Conservation (phyloP, 257 asterid species). For the Solanum pennellii region DNA sequence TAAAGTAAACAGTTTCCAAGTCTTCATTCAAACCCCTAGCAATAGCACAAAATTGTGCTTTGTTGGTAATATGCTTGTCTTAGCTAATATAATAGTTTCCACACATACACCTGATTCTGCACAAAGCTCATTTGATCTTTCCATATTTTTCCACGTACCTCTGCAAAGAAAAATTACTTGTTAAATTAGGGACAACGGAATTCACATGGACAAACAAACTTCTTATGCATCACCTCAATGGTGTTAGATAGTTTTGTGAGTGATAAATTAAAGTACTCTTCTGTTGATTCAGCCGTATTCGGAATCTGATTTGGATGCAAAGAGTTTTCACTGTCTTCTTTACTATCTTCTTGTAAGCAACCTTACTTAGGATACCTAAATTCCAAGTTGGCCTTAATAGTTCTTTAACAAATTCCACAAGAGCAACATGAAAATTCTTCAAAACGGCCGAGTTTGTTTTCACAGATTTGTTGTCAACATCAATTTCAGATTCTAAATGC, state of each 20-base stretch:
- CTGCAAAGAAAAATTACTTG: slow-evolving; percentile 51
- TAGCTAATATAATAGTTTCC: background rate
- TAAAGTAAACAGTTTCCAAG: background rate
- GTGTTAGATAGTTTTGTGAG: slow-evolving; percentile 54
- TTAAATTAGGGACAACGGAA: background rate
- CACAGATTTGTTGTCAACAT: slow-evolving; percentile 13
- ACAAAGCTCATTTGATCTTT: slow-evolving; percentile 15
- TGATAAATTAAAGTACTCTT: slow-evolving; percentile 38
- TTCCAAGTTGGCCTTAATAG: slow-evolving; percentile 75
- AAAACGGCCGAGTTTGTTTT: slow-evolving; percentile 32
- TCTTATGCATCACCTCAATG: slow-evolving; percentile 61
- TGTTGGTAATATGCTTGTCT: background rate
- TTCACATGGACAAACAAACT: background rate
- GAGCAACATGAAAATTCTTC: slow-evolving; percentile 48
- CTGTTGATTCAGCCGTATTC: slow-evolving; percentile 38
- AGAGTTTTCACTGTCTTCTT: slow-evolving; percentile 53
- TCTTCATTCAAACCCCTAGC: background rate
- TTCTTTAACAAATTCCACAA: slow-evolving; percentile 66
- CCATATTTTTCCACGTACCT: slow-evolving; percentile 62
- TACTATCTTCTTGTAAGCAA: slow-evolving; percentile 64
- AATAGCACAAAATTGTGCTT: background rate
- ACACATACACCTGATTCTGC: background rate
- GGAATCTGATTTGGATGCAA: slow-evolving; percentile 56
- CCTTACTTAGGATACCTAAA: slow-evolving; percentile 57
- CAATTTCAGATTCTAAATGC: slow-evolving; percentile 28